phyloP scores from a whole-genome alignment of 164 flowering plant genomes.

The Macadamia tetraphylla region DNA sequence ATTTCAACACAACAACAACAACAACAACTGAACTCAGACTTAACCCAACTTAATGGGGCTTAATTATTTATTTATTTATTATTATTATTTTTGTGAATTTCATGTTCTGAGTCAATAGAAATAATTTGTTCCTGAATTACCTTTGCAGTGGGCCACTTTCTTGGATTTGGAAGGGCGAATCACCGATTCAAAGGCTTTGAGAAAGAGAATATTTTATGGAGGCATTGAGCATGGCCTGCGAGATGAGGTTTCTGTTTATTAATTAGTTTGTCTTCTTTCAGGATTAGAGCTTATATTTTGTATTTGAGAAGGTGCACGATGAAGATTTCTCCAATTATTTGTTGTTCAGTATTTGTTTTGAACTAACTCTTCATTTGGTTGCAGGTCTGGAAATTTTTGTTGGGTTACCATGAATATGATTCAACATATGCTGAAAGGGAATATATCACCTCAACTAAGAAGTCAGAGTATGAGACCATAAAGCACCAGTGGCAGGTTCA shows the following conservation, averaged over 20 bases:
- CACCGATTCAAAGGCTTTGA: constrained; percentile 56
- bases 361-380: constrained; percentile 11
- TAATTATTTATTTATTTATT: no score
- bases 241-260: constrained; percentile 54
- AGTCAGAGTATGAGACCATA: constrained; percentile 70
- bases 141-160: constrained; percentile 71
- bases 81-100: no score
- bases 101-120: neutral
- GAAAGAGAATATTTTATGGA: constrained; percentile 90
- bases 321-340: neutral
- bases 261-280: no score
- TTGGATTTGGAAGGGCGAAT: constrained; percentile 90
- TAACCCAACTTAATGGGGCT: no score
- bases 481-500: constrained; percentile 93
- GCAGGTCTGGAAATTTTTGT: constrained; percentile 80
- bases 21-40: no score
- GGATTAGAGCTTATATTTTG: neutral
- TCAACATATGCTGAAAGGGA: constrained; percentile 97
- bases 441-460: constrained; percentile 50
- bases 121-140: neutral
- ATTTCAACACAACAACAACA: no score
- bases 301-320: constrained; percentile 1
- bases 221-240: constrained; percentile 73
- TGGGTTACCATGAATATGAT: constrained; percentile 75
- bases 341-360: neutral